These are phyloP conservation scores for Marsdenia floribunda DNA, from an alignment of 257 asterid species.

Conservation along the genomic window DNA sequence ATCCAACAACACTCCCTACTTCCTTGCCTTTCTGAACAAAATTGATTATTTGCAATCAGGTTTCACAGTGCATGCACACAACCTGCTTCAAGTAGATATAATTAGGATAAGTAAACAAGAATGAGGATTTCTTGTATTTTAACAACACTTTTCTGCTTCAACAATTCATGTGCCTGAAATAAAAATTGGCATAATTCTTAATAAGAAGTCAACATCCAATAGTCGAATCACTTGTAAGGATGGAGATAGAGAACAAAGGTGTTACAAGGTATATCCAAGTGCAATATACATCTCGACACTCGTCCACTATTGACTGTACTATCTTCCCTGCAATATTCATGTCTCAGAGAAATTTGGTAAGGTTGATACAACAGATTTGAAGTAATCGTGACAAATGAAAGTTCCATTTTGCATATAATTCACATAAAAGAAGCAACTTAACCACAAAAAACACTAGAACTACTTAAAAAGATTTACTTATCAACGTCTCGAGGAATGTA, in stretches of 20 bases:
- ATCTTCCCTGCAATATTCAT: slow-evolving; percentile 76
- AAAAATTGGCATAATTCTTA: slow-evolving; percentile 17
- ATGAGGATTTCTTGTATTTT: no score
- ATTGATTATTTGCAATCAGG: slow-evolving; percentile 37
- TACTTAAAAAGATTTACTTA: neutral
- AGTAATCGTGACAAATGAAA: neutral
- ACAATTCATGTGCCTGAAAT: slow-evolving; percentile 94
- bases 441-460: no score
- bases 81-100: no score
- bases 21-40: slow-evolving; percentile 18
- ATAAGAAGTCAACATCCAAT: slow-evolving; percentile 11
- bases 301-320: slow-evolving; percentile 87
- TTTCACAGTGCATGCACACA: slow-evolving; percentile 30
- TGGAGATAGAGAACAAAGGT: slow-evolving; percentile 15
- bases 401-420: neutral
- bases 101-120: no score
- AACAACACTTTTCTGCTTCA: no score
- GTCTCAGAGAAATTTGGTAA: slow-evolving; percentile 9
- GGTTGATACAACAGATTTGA: neutral
- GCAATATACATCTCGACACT: no score
- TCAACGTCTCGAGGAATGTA: neutral
- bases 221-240: slow-evolving; percentile 10
- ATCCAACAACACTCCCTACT: slow-evolving; percentile 4
- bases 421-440: neutral
- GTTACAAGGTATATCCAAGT: slow-evolving; percentile 72